Evolutionary conservation across 2,329 filamentous ascomycete genomes (phyloP), one percentile per base, ranked within the genome.

Genomic region (Aureobasidium pullulans): DNA sequence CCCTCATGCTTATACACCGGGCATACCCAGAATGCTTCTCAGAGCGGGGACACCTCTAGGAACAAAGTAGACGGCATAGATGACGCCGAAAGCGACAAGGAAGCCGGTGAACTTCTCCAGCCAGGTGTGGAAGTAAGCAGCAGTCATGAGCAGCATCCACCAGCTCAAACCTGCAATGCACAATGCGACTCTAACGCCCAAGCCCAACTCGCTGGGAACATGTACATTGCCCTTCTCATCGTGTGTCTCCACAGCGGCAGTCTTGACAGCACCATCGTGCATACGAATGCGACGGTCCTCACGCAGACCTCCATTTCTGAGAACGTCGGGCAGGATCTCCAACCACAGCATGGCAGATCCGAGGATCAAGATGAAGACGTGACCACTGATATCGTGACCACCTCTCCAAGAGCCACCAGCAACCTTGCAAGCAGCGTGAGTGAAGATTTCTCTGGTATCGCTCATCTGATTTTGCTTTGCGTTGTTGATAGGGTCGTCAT

Each of bases 71-170:
- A 80, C 72, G 2, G 67, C 60, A 64, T 75, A 79, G 15, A 80
- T 64, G 8, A 72, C 74, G 13, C 64, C 63, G 62, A 78, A 77
- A 1, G 77, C 78, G 23, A 80, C 76, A n/a, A 77, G 23, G 54
- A 79, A 65, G 0, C 77, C 78, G 15, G 77, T 80, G 54, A 79
- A 76, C 87, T 97, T 99, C 77, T 99, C 94, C 67, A 95, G 86
- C 92, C 93, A 97, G 0, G 94, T 99, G 73, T 99, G 94, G 69
- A 99, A 99, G 79, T 93, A 99, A 40, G 95, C 92, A 2, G 92
- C 92, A 42, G 94, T 99, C 94, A 99, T 99, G 62, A 97, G 79
- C 71, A 99, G 74, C 94, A 99, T 99, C 90, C 94, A 97, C 77
- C 86, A 83, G 69, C 87, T 90, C 69, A 96, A 68, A 0, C 74